Evolutionary conservation across 2,329 filamentous ascomycete species (phyloP).

Genomic region (Aspergillus jensenii): DNA sequence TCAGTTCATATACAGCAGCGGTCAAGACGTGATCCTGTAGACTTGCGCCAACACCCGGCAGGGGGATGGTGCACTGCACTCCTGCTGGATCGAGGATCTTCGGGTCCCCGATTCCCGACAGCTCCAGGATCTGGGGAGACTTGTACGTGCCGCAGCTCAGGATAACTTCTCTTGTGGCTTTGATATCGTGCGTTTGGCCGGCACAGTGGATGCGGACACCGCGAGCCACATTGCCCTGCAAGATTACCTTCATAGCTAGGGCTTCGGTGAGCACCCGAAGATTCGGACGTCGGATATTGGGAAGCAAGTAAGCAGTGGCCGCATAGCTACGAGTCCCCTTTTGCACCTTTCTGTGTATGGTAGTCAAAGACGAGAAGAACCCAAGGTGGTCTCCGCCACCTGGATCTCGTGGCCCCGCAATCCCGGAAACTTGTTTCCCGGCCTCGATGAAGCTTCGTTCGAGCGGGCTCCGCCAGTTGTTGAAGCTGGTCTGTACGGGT

Average conservation of each 20-base stretch:
- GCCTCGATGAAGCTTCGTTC: not conserved
- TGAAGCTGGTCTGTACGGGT: not conserved
- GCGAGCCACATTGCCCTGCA: not conserved
- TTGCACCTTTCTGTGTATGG: not conserved
- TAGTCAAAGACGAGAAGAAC: not conserved
- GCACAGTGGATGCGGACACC: not conserved
- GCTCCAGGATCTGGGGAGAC: conserved; percentile 60
- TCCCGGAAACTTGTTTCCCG: not conserved
- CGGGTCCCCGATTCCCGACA: conserved; percentile 59
- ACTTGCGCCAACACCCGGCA: conserved; percentile 48
- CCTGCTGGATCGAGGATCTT: conserved; percentile 41
- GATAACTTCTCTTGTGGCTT: conserved; percentile 41
- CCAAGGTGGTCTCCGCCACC: not conserved
- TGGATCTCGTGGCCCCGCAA: not conserved
- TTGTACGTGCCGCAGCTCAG: conserved; percentile 59
- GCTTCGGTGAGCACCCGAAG: not conserved
- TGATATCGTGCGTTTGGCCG: not conserved
- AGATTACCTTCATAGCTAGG: not conserved
- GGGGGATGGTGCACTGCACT: conserved; percentile 43
- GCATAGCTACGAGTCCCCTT: not conserved
- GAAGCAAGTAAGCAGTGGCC: not conserved
- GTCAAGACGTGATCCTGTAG: conserved; percentile 45
- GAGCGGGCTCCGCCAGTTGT: not conserved
- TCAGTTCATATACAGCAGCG: too few relatives aligned
- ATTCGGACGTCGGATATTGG: not conserved